Base-by-base conservation (phyloP, 2,329 filamentous ascomycete species). In the Periglandula ipomoeae region DNA sequence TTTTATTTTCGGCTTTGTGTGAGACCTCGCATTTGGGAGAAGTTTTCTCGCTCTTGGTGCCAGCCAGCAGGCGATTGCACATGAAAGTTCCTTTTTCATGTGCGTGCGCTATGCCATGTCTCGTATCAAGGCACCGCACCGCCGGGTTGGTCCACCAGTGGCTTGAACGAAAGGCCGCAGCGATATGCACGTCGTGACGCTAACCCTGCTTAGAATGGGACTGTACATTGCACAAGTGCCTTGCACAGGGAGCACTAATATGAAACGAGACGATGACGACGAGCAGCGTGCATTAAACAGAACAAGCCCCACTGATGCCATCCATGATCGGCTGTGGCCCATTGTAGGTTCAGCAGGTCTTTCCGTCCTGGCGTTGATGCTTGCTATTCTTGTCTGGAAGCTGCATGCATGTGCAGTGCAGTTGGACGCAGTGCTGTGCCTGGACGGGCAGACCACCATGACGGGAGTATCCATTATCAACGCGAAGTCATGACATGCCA, bases 261-360 rank as follows among this genome's bases (percentile, higher is more conserved):
- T 46, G 47, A 42, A 49, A 47, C 51, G 49, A 49, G 34, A 39
- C 39, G 22, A 51, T 47, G 43, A 46, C 35, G 49, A 44, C n/a
- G n/a, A n/a, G n/a, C n/a, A n/a, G n/a, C n/a, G n/a, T n/a, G n/a
- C n/a, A 47, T 48, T 23, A 48, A 48, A 34, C 30, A 17, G 10
- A 48, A 43, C 30, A 26, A 23, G 46, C 46, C 32, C 46, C 46
- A 43, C 46, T 23, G n/a, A 17, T 19, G 11, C 3, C 13, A 43
- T 38, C 13, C 45, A 30, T 42, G 30, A 42, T 30, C 30, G 20
- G 26, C 38, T n/a, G 34, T 17, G 46, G 24, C 27, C 37, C 24
- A 46, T 17, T 43, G 34, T 48, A 42, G 20, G 46, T 42, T 32
- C 37, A 40, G 23, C 24, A 30, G 37, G 20, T n/a, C n/a, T n/a